Evolutionary conservation across 352 stramenopile species (phyloP).

Genomic region (Phytophthora ramorum): DNA sequence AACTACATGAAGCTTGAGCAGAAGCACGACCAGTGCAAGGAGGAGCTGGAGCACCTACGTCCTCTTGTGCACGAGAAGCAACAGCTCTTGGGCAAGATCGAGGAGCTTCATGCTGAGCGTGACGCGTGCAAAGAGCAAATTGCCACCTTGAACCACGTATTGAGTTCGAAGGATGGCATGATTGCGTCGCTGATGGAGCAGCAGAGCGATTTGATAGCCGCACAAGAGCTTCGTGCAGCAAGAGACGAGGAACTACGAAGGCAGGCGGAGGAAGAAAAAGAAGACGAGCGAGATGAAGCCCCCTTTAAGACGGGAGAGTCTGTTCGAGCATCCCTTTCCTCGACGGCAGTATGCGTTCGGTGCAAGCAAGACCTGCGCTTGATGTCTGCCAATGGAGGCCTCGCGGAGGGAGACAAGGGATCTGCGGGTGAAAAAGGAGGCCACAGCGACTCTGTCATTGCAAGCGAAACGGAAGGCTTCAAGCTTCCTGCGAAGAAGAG

Average conservation of each 20-base stretch:
- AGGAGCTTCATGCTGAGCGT: slow-evolving; percentile 35
- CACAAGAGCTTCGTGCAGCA: slow-evolving; percentile 59
- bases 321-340: background rate
- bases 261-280: slow-evolving; percentile 47
- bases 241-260: slow-evolving; percentile 58
- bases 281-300: slow-evolving; percentile 49
- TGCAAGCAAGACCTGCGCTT: slow-evolving; percentile 63
- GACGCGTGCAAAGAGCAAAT: slow-evolving; percentile 53
- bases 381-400: slow-evolving; percentile 41
- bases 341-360: slow-evolving; percentile 52
- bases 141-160: slow-evolving; percentile 42
- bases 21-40: slow-evolving; percentile 58
- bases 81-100: slow-evolving; percentile 49
- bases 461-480: slow-evolving; percentile 13
- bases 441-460: background rate
- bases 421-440: background rate
- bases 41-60: slow-evolving; percentile 70
- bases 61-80: slow-evolving; percentile 64
- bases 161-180: slow-evolving; percentile 64
- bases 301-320: background rate
- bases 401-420: slow-evolving; percentile 23
- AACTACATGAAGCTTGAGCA: slow-evolving; percentile 79
- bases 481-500: slow-evolving; percentile 41
- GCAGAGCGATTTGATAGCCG: slow-evolving; percentile 75
- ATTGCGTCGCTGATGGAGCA: slow-evolving; percentile 79